These are phyloP conservation scores for Penicillium sp. DNA, from an alignment of 2,329 filamentous ascomycete genomes.

Conservation along the genomic window DNA sequence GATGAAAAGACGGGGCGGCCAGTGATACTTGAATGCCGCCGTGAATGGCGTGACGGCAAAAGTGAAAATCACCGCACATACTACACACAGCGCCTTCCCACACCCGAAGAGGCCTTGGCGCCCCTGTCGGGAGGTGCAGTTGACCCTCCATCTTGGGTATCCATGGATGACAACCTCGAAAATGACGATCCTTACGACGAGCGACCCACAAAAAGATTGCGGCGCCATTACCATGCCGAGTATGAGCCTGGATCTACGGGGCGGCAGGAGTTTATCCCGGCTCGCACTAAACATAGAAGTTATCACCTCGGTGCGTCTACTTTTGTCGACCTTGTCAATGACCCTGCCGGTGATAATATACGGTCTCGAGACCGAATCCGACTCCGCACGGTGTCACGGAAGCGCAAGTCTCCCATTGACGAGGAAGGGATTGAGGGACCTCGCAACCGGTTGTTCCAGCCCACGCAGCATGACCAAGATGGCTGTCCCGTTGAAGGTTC, in stretches of 20 bases:
- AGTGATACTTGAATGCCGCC: constrained; percentile 65
- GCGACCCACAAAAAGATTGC: constrained; percentile 38
- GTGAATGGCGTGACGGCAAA: constrained; percentile 62
- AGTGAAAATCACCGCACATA: constrained; percentile 64
- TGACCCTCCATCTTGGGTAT: not conserved
- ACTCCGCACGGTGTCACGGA: constrained; percentile 44
- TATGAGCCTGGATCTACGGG: constrained; percentile 28
- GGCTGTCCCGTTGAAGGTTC: constrained; percentile 32
- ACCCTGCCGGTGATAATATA: constrained; percentile 31
- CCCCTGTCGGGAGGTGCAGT: constrained; percentile 2
- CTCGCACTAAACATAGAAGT: constrained; percentile 45
- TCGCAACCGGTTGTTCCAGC: constrained; percentile 29
- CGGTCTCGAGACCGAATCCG: constrained; percentile 41
- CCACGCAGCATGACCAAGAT: constrained; percentile 27
- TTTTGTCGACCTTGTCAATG: constrained; percentile 47
- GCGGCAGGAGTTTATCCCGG: constrained; percentile 44
- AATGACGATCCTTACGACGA: constrained; percentile 35
- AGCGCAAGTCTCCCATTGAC: constrained; percentile 42
- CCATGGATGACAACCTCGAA: constrained; percentile 4
- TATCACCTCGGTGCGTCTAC: constrained; percentile 43
- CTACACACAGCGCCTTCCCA: constrained; percentile 53
- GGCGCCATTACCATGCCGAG: constrained; percentile 42
- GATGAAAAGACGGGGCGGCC: constrained; percentile 60
- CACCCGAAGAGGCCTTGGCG: constrained; percentile 25
- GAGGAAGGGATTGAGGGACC: constrained; percentile 29